Conservation (phyloP, 371 early-diverging fungal species). For the Mortierella sp. region DNA sequence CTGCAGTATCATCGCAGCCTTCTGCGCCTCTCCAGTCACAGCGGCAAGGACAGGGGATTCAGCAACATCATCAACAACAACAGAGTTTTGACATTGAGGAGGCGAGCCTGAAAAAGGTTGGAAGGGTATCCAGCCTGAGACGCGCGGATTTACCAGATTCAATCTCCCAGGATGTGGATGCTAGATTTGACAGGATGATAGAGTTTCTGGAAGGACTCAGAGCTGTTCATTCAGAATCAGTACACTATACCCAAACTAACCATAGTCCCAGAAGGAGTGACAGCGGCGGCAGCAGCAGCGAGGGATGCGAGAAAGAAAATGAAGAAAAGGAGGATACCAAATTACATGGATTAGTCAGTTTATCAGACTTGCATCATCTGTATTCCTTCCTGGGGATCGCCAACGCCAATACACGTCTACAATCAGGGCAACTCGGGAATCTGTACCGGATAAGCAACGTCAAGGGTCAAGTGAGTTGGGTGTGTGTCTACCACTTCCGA, state of each 20-base stretch:
- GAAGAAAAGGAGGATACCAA: constrained; percentile 15
- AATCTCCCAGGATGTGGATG: constrained; percentile 25
- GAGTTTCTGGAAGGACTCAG: constrained; percentile 35
- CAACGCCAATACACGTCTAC: constrained; percentile 9
- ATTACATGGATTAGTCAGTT: constrained; percentile 22
- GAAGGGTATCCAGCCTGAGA: constrained; percentile 21
- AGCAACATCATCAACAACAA: constrained; percentile 8
- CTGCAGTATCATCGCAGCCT: background rate
- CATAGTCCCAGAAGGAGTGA: background rate
- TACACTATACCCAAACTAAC: background rate
- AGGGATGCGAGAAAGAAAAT: background rate
- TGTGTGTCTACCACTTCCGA: constrained; percentile 49
- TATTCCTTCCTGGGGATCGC: constrained; percentile 45
- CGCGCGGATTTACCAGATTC: constrained; percentile 43
- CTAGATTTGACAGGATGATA: constrained; percentile 35
- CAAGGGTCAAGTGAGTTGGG: constrained; percentile 43
- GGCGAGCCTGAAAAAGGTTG: constrained; percentile 9
- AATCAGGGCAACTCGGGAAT: constrained; percentile 44
- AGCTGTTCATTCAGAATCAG: constrained; percentile 26
- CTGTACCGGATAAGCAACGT: constrained; percentile 43
- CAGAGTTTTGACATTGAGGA: constrained; percentile 8
- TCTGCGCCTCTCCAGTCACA: background rate
- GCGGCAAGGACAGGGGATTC: constrained; percentile 2
- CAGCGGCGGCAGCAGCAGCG: background rate
- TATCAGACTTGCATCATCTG: constrained; percentile 41